Evolutionary conservation across 805 yeast genomes (phyloP).

Genomic region (Ascoidea rubescens): DNA sequence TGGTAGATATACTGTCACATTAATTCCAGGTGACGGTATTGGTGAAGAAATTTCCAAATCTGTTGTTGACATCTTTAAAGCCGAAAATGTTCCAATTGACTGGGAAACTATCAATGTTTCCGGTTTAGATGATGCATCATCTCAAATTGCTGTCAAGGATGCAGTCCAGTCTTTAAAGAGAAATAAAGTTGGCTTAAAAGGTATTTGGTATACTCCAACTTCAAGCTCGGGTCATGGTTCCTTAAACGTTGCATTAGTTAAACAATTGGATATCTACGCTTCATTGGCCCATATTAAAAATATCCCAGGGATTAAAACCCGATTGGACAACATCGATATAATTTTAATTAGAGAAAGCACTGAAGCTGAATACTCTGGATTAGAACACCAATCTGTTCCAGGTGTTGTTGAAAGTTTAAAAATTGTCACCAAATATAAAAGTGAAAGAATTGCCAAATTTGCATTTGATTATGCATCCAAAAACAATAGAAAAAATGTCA

Average conservation of each 20-base stretch:
- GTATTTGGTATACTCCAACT: conserved; percentile 56
- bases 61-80: conserved; percentile 77
- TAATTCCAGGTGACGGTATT: conserved; percentile 97
- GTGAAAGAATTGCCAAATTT: conserved; percentile 94
- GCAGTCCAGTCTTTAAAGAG: conserved; percentile 87
- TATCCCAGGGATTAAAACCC: conserved; percentile 87
- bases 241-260: conserved; percentile 90
- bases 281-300: conserved; percentile 88
- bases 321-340: conserved; percentile 78
- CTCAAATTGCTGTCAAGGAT: conserved; percentile 34
- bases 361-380: conserved; percentile 97
- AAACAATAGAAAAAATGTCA: conserved; percentile 83
- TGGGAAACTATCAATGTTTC: conserved; percentile 78
- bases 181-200: conserved; percentile 94
- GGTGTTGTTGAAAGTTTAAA: conserved; percentile 96
- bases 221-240: conserved; percentile 67
- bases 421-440: conserved; percentile 85
- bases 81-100: conserved; percentile 83
- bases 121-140: conserved; percentile 32
- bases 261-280: conserved; percentile 91
- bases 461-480: conserved; percentile 92
- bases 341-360: conserved; percentile 97
- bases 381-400: conserved; percentile 94
- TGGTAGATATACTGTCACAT: conserved; percentile 85
- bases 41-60: conserved; percentile 94